phyloP scores from a whole-genome alignment of 495 filamentous ascomycete genomes.

The Xylaria flabelliformis region DNA sequence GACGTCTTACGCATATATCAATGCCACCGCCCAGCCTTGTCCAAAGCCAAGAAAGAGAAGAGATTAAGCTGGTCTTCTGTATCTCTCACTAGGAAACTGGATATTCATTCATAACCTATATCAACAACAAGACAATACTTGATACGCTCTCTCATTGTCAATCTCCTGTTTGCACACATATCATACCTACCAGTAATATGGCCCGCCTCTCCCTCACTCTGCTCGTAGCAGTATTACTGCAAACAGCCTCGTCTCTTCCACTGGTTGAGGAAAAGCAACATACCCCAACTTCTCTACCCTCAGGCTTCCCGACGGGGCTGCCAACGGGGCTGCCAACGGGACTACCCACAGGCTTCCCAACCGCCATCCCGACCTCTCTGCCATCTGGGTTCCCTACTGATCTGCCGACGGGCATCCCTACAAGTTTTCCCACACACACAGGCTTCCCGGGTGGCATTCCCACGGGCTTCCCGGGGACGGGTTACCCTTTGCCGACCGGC shows the following conservation, averaged over 20 bases:
- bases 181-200: constrained; percentile 17
- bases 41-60: not conserved
- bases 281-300: not conserved
- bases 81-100: not conserved
- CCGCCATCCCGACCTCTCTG: not conserved
- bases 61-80: constrained; percentile 26
- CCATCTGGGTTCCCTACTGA: not conserved
- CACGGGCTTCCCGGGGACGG: not conserved
- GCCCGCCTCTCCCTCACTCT: constrained; percentile 21
- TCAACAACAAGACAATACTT: constrained; percentile 8
- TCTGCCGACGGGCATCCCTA: not conserved
- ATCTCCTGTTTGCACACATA: not conserved
- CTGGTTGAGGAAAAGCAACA: constrained; percentile 11
- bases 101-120: not conserved
- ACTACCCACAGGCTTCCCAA: not conserved
- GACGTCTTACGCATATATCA: constrained; percentile 12
- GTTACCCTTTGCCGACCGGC: constrained; percentile 11
- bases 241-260: constrained; percentile 11
- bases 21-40: constrained; percentile 8
- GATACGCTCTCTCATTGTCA: constrained; percentile 8
- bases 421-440: not conserved
- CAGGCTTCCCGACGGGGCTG: not conserved
- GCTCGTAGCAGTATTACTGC: constrained; percentile 16
- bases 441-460: constrained; percentile 12
- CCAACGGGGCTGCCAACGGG: not conserved